Conservation (phyloP, 345 rosid genomes). For the Boechera retrofracta region DNA sequence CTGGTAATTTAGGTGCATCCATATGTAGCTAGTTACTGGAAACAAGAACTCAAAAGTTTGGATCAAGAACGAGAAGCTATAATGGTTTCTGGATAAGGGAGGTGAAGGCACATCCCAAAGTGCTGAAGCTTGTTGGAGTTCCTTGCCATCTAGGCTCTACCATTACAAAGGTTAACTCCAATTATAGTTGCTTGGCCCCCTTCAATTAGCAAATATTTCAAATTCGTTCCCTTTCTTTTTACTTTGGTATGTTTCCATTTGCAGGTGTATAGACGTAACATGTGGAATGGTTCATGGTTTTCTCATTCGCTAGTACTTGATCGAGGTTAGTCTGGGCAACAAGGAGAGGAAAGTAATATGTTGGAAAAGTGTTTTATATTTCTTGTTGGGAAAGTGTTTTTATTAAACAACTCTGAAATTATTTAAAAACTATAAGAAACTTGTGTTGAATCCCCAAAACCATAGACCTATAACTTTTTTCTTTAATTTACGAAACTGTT, state of each 20-base stretch:
- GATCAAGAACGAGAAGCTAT: too few relatives aligned
- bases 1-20: slow-evolving; percentile 94
- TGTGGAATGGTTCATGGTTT: too few relatives aligned
- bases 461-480: neutral
- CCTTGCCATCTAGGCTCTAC: slow-evolving; percentile 99
- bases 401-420: too few relatives aligned
- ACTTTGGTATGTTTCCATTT: too few relatives aligned
- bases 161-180: slow-evolving; percentile 78
- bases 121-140: slow-evolving; percentile 93
- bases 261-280: too few relatives aligned
- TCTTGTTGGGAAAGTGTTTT: neutral
- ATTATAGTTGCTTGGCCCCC: neutral
- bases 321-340: too few relatives aligned
- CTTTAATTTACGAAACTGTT: slow-evolving; percentile 22
- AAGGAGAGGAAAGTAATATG: too few relatives aligned
- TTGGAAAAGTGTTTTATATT: neutral
- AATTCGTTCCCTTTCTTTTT: too few relatives aligned
- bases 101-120: slow-evolving; percentile 82
- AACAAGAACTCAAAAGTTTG: too few relatives aligned
- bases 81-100: slow-evolving; percentile 20
- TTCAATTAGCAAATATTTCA: too few relatives aligned
- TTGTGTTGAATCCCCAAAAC: neutral
- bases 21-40: slow-evolving; percentile 50
- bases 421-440: too few relatives aligned
- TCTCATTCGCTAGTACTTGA: too few relatives aligned